Evolutionary conservation across 2,329 filamentous ascomycete genomes (phyloP).

Genomic region (Stagonosporopsis chrysanthemi): DNA sequence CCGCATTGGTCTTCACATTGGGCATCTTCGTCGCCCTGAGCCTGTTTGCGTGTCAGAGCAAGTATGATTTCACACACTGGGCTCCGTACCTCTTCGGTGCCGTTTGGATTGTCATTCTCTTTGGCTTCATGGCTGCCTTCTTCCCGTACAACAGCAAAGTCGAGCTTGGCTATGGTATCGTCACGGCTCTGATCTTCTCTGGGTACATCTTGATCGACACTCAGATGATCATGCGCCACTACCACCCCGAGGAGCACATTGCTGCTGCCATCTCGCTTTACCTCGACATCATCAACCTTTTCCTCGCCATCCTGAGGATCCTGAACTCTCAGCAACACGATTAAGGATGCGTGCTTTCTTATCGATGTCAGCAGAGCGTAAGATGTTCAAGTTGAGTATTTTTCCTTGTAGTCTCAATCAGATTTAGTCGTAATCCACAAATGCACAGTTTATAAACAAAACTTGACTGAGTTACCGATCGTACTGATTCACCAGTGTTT

Average conservation of each 20-base stretch:
- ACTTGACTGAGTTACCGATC: too few relatives aligned
- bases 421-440: not conserved
- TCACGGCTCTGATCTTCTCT: constrained; percentile 87
- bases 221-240: constrained; percentile 92
- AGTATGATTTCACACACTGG: constrained; percentile 98
- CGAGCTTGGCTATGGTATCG: constrained; percentile 84
- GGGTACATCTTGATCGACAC: constrained; percentile 97
- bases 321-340: constrained; percentile 96
- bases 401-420: too few relatives aligned
- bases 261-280: constrained; percentile 94
- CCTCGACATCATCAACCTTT: constrained; percentile 95
- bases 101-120: constrained; percentile 88
- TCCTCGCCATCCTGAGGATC: constrained; percentile 93
- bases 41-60: constrained; percentile 93
- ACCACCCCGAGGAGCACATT: constrained; percentile 98
- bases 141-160: constrained; percentile 82
- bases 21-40: constrained; percentile 70
- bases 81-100: constrained; percentile 92
- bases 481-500: too few relatives aligned
- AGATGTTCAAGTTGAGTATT: not conserved
- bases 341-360: constrained; percentile 55
- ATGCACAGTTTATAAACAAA: too few relatives aligned
- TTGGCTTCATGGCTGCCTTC: constrained; percentile 91
- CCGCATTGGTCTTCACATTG: constrained; percentile 85
- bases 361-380: not conserved